Base-by-base conservation (phyloP, 768 basidiomycete species). In the Trametes coccinea region DNA sequence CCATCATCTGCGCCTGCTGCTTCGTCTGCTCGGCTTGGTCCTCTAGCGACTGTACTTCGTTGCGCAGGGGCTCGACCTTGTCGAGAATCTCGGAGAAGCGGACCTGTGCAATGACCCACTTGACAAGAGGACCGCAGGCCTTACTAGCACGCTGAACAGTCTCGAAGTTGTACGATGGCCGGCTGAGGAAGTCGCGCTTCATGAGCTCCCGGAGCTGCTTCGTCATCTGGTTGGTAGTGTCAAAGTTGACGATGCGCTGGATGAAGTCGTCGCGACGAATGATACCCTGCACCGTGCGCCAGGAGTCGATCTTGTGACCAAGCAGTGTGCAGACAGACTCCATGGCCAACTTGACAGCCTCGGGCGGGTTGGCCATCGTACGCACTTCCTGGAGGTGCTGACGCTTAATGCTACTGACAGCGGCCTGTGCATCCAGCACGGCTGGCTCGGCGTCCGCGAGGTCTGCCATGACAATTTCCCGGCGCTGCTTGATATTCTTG, bases 241-340 rank as follows among this genome's bases (percentile, higher is more conserved):
- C 94, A 74, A 97, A 99, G 72, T 92, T 89, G 73, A 98, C 92
- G 68, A 99, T 97, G 56, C 92, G 84, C 60, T 90, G 86, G 70
- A 98, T 98, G 77, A 99, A 99, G 73, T 97, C 93, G 64, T 98
- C 97, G 34, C 93, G 86, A 60, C 97, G 92, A 67, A 98, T 94
- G 75, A 98, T 92, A 62, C 88, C 87, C 73, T 98, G 95, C 7
- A 99, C 94, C 1, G 95, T 86, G 63, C 93, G 88, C 97, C 97
- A 99, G 71, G 87, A 88, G 70, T 99, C 97, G 69, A 98, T 92
- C 75, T 94, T 93, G 78, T 98, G 93, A 6, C 97, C 97, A 22
- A 99, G 86, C 48, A 97, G 82, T 13, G 92, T 95, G 74, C 97
- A 98, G 43, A 97, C 96, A 1, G 95, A 97, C 71, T 98, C 97